phyloP scores from a whole-genome alignment of 257 asterid species.

The Verbena officinalis region DNA sequence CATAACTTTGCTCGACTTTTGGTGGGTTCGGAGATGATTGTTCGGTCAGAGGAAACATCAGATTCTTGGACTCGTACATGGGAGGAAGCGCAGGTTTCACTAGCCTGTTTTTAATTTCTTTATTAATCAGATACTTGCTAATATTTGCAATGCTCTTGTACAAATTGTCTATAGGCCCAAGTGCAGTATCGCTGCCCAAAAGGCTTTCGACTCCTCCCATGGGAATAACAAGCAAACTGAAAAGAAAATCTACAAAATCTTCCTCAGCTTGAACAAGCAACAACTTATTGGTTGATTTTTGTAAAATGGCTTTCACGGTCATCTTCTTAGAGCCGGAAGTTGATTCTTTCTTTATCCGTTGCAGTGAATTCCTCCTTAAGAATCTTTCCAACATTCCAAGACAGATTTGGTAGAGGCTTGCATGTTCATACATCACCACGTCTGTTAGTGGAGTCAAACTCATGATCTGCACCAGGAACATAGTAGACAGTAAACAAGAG shows the following conservation, averaged over 20 bases:
- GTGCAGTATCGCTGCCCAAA: not conserved
- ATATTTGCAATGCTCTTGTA: not conserved
- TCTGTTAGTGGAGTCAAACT: constrained; percentile 27
- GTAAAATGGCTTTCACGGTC: constrained; percentile 6
- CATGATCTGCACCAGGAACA: not conserved
- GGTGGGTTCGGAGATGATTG: not conserved
- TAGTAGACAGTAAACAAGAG: not conserved
- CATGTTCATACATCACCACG: not conserved
- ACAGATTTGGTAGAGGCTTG: too few species aligned
- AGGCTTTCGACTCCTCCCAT: constrained; percentile 21
- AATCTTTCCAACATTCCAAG: too few species aligned
- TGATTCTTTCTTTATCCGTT: not conserved
- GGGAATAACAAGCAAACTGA: constrained; percentile 23
- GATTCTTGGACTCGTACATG: not conserved
- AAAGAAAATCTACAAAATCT: constrained; percentile 11
- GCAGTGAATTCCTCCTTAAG: not conserved
- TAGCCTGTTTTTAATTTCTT: not conserved
- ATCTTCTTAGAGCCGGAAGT: not conserved
- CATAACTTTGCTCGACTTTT: not conserved
- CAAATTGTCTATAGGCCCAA: constrained; percentile 30
- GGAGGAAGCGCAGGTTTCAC: constrained; percentile 21
- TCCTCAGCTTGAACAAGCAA: not conserved
- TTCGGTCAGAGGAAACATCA: not conserved
- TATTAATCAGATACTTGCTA: not conserved
- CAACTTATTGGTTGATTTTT: constrained; percentile 19